phyloP scores from a whole-genome alignment of 2,329 filamentous ascomycete species.

The Blastomyces percursus region DNA sequence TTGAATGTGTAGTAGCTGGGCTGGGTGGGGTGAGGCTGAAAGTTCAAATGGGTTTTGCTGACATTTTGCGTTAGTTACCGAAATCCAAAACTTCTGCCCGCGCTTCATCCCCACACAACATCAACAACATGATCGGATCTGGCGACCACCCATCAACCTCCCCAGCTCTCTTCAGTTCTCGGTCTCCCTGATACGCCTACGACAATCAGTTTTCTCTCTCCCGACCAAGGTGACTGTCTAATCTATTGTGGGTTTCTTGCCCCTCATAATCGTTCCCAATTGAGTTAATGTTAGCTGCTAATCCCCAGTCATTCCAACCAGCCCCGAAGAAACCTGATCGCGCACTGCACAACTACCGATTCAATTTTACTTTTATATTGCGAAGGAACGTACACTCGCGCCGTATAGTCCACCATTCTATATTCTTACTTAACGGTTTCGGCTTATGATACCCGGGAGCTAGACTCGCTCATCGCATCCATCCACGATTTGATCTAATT shows the following conservation, averaged over 20 bases:
- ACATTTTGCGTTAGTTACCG: neutral
- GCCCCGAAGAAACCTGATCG: neutral
- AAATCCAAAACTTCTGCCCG: neutral
- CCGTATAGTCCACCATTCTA: neutral
- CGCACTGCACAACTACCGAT: neutral
- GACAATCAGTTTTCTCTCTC: neutral
- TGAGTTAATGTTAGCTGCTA: neutral
- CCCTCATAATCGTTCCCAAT: neutral
- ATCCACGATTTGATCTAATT: neutral
- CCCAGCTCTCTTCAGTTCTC: neutral
- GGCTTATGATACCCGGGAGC: constrained; percentile 3
- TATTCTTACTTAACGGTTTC: neutral
- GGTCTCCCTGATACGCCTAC: neutral
- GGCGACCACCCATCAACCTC: neutral
- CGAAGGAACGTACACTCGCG: neutral
- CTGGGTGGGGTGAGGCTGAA: neutral
- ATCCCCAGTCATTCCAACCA: neutral
- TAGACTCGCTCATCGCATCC: neutral
- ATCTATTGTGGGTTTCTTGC: neutral
- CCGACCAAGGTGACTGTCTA: neutral
- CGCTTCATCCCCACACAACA: constrained; percentile 1
- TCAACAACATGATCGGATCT: neutral
- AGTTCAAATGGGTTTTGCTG: neutral
- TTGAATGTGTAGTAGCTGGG: neutral
- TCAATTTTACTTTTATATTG: neutral